Conservation (phyloP, 495 filamentous ascomycete species). For the Tuber indicum region DNA sequence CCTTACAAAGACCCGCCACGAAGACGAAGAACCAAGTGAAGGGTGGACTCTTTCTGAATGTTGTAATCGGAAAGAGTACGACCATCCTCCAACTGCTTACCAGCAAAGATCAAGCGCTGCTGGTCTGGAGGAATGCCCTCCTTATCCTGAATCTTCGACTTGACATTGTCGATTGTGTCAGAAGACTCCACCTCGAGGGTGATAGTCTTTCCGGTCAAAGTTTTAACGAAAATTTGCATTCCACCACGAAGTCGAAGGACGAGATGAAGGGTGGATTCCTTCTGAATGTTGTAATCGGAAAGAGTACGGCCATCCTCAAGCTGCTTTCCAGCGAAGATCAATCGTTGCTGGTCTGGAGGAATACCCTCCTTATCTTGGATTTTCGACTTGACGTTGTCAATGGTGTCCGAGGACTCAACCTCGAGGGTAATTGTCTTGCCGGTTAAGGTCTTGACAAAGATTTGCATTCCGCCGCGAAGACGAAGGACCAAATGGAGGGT, state of each 20-base stretch:
- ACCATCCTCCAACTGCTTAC: constrained; percentile 73
- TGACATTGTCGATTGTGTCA: constrained; percentile 59
- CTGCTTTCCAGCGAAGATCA: constrained; percentile 46
- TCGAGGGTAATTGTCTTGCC: constrained; percentile 61
- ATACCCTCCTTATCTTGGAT: constrained; percentile 84
- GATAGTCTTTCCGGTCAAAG: constrained; percentile 94
- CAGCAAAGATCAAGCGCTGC: constrained; percentile 89
- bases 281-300: constrained; percentile 98
- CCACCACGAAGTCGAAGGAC: constrained; percentile 96
- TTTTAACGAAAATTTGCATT: constrained; percentile 77
- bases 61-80: constrained; percentile 97
- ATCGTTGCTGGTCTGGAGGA: constrained; percentile 63
- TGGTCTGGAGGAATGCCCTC: constrained; percentile 73
- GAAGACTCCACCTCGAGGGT: constrained; percentile 94
- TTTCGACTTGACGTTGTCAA: constrained; percentile 88
- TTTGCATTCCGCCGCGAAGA: constrained; percentile 98
- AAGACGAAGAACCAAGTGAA: constrained; percentile 92
- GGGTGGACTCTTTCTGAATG: constrained; percentile 98
- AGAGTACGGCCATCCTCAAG: constrained; percentile 76
- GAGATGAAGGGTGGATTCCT: constrained; percentile 92
- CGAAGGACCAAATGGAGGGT: constrained; percentile 94
- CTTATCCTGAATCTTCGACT: constrained; percentile 73
- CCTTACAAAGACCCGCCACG: constrained; percentile 60
- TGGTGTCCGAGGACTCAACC: constrained; percentile 82
- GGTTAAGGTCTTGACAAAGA: constrained; percentile 66